Evolutionary conservation across 495 filamentous ascomycete species (phyloP), one percentile per base, ranked within the genome.

Genomic region (Lophiotrema nucula): DNA sequence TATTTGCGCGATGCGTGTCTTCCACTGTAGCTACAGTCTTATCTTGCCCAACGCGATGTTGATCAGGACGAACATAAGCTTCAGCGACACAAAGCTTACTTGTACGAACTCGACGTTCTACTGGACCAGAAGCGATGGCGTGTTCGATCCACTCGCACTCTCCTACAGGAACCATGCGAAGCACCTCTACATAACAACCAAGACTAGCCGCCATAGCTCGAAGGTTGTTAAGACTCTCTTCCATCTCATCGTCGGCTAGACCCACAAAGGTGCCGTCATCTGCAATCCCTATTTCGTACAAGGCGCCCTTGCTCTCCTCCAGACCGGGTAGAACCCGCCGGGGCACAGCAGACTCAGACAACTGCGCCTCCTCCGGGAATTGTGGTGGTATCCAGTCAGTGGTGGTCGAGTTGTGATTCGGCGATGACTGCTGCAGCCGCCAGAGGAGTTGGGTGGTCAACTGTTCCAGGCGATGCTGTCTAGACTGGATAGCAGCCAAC

Each of bases 251-350:
- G 60, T 86, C 81, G 0, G 88, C 87, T n/a, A 98, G 74, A 0
- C 93, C 93, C 38, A 95, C 85, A 57, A 97, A 86, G 0, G 86
- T 89, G 13, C 93, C 93, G 74, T 97, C 92, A 69, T 98, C 93
- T 4, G 91, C 85, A 19, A 98, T 91, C 0, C 93, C 93, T 67
- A 98, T 95, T 72, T 98, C 95, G 56, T 98, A 98, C 47, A 97
- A 69, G 0, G 95, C 95, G 16, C 93, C 93, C 55, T 88, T 85
- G 33, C 90, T 96, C 58, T 95, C 91, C 68, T 97, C 92, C 2
- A 98, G 78, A 0, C 93, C 89, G 3, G 90, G 87, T 11, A 89
- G 74, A 37, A 90, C 73, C 48, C 81, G 84, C 41, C 76, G 81
- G 3, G 83, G 83, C 53, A 83, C 83, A 22, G 77, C 67, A 16